phyloP scores from a whole-genome alignment of 495 filamentous ascomycete genomes.

The Penicillium bialowiezense region DNA sequence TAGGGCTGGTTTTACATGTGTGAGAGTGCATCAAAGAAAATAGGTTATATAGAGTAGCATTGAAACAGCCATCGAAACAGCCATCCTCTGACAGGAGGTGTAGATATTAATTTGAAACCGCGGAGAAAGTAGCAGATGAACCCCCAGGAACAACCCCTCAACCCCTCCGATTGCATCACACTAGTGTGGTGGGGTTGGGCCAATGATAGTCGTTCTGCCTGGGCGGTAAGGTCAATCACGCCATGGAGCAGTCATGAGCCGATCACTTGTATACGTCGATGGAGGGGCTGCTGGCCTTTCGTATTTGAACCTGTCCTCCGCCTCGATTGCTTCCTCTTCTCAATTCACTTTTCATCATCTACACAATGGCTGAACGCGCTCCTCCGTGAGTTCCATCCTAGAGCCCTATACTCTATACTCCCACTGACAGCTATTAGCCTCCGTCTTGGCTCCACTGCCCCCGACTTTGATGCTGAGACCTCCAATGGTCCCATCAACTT shows the following conservation, averaged over 20 bases:
- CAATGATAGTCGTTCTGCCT: constrained; percentile 30
- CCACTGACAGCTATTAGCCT: constrained; percentile 51
- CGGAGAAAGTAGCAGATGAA: background rate
- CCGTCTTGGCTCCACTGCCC: constrained; percentile 85
- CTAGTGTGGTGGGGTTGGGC: background rate
- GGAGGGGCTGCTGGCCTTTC: constrained; percentile 19
- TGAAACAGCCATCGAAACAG: no score
- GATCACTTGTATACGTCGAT: constrained; percentile 2
- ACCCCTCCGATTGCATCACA: background rate
- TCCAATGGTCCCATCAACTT: constrained; percentile 91
- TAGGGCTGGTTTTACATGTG: no score
- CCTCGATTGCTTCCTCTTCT: constrained; percentile 6
- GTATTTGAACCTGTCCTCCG: constrained; percentile 25
- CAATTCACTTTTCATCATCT: constrained; percentile 5
- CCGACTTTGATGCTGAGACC: constrained; percentile 92
- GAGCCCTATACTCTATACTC: background rate
- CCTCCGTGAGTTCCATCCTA: constrained; percentile 44
- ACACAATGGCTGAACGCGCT: constrained; percentile 52
- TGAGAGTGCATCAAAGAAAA: no score
- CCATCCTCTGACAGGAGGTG: no score
- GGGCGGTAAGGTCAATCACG: constrained; percentile 38
- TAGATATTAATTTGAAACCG: no score
- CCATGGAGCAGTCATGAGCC: constrained; percentile 22
- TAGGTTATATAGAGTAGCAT: no score
- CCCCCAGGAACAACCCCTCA: background rate